Evolutionary conservation across 2,329 filamentous ascomycete species (phyloP), one percentile per base, ranked within the genome.

Genomic region (Pyrenochaeta sp.): DNA sequence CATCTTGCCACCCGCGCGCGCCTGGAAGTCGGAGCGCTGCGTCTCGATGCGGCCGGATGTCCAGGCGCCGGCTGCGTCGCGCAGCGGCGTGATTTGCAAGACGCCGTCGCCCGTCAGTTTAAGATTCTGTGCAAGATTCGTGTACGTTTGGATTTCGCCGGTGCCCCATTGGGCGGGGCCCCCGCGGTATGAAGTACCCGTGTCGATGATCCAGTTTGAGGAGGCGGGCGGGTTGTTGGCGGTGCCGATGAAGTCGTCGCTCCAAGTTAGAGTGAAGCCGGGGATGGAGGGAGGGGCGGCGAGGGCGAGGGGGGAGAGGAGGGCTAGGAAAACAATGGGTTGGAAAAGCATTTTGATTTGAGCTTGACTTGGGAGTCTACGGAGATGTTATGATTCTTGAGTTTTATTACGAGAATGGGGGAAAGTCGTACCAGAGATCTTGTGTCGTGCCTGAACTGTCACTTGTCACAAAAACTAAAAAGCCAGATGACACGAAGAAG

Each of bases 21-120:
- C 44, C n/a, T 38, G 32, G 20, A 48, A 48, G 39, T 48, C 38
- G 4, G 39, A 19, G 22, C 44, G 44, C 21, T 35, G 26, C 3
- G 44, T 42, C n/a, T 48, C 44, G 22, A 48, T 42, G 11, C 44
- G 44, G 9, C 19, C 44, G 3, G 44, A 48, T 7, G 44, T 48
- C 44, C 44, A 48, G 5, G 9, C 4, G 10, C 31, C 34, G n/a
- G 20, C 17, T 2, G 26, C 3, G 29, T 35, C 20, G 5, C 38
- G 32, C 7, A 38, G 20, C 2, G 44, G 38, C 5, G 44, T 48
- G 29, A 48, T 48, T 14, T 42, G 34, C 18, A 48, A 39, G 3
- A 29, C 18, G 27, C 38, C 32, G 13, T 34, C 34, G n/a, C 38
- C 38, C 6, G 38, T 48, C 14, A 42, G 13, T 17, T 43, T 42